Percentiles rank a stretch among this genome's conserved stretches.
Evolutionary conservation across 169 alveolate species (phyloP).

Genomic region (Plasmodium cynomolgi): DNA sequence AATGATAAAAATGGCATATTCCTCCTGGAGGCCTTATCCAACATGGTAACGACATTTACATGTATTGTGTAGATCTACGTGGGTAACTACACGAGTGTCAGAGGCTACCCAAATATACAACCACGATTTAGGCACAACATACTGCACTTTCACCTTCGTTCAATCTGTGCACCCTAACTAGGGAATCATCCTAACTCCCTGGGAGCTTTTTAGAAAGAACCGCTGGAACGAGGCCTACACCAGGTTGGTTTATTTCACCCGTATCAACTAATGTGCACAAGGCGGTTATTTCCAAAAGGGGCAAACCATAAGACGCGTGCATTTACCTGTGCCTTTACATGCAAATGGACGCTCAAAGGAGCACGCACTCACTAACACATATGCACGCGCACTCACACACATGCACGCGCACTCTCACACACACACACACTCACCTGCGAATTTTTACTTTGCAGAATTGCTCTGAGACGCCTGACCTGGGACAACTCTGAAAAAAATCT

Average conservation of each 20-base stretch:
- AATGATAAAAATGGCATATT: constrained; percentile 77
- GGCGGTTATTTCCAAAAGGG: neutral
- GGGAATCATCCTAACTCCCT: constrained; percentile 59
- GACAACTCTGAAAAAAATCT: constrained; percentile 61
- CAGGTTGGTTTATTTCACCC: constrained; percentile 2
- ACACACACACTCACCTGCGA: neutral
- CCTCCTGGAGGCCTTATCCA: constrained; percentile 85
- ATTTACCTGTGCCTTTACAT: neutral
- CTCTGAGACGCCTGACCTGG: constrained; percentile 61
- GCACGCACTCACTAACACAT: neutral
- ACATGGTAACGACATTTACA: constrained; percentile 22
- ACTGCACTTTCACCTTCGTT: neutral
- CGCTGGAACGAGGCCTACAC: constrained; percentile 49
- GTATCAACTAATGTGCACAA: neutral
- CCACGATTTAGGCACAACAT: neutral
- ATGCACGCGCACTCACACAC: neutral
- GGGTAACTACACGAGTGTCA: neutral
- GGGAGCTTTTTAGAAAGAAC: constrained; percentile 40
- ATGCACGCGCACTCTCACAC: no score
- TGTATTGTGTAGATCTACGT: neutral
- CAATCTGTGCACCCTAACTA: neutral
- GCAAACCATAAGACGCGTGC: neutral
- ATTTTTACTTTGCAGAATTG: constrained; percentile 3
- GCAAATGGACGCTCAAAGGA: neutral
- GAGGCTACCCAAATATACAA: neutral